Evolutionary conservation across 371 early-diverging fungal genomes (phyloP).

Genomic region (Capillidium rhysosporum): DNA sequence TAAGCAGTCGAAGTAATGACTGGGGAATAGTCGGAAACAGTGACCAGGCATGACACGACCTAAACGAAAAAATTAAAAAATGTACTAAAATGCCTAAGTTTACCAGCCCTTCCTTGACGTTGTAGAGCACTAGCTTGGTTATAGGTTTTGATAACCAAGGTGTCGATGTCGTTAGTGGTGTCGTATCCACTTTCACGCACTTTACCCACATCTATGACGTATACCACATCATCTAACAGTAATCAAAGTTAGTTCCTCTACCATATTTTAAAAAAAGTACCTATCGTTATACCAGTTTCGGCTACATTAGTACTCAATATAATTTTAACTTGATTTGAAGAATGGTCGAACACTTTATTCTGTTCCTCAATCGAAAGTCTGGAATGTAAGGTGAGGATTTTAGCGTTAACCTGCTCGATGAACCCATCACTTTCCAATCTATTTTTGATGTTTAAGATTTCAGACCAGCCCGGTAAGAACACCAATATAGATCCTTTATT

Average conservation of each 20-base stretch:
- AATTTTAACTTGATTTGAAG: slow-evolving; percentile 39
- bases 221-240: slow-evolving; percentile 31
- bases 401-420: slow-evolving; percentile 31
- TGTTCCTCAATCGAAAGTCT: slow-evolving; percentile 37
- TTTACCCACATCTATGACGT: slow-evolving; percentile 59
- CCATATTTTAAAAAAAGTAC: slow-evolving; percentile 15
- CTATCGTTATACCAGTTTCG: slow-evolving; percentile 81
- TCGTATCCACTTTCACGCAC: slow-evolving; percentile 31
- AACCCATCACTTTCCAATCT: slow-evolving; percentile 8
- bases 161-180: slow-evolving; percentile 26
- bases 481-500: slow-evolving; percentile 37
- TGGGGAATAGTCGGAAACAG: slow-evolving; percentile 34
- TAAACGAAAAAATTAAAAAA: neutral
- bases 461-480: slow-evolving; percentile 55
- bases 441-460: slow-evolving; percentile 20
- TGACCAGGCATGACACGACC: slow-evolving; percentile 47
- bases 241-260: neutral
- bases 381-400: slow-evolving; percentile 65
- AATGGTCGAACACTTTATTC: slow-evolving; percentile 36
- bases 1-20: slow-evolving; percentile 13
- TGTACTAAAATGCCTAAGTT: slow-evolving; percentile 25
- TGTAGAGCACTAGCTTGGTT: slow-evolving; percentile 52
- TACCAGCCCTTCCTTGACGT: slow-evolving; percentile 61
- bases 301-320: slow-evolving; percentile 77
- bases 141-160: slow-evolving; percentile 30